Conservation (phyloP, 2,329 filamentous ascomycete genomes). For the Colletotrichum sojae region DNA sequence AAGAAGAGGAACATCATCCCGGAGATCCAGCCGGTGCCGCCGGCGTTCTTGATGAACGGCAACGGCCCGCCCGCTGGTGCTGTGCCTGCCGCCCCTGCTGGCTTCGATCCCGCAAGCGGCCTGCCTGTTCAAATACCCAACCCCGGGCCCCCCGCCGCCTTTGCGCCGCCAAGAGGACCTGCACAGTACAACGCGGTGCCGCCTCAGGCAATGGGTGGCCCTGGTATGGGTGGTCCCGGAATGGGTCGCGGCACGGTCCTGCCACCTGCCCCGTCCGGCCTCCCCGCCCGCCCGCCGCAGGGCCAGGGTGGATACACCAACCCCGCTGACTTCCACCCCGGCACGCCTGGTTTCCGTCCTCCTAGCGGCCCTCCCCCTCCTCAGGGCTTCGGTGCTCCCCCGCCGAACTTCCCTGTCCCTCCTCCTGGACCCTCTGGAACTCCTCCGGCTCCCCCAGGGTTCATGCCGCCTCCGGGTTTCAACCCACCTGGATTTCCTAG, state of each 20-base stretch:
- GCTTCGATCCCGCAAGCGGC: constrained; percentile 53
- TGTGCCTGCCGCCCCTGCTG: constrained; percentile 44
- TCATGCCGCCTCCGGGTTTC: constrained; percentile 63
- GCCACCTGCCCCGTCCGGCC: constrained; percentile 64
- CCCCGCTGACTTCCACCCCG: constrained; percentile 64
- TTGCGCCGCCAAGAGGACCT: constrained; percentile 54
- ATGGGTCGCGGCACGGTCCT: constrained; percentile 51
- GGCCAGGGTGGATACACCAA: constrained; percentile 61
- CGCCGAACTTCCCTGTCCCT: constrained; percentile 57
- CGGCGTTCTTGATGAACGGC: constrained; percentile 74
- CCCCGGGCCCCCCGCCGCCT: constrained; percentile 52
- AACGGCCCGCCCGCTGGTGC: constrained; percentile 45
- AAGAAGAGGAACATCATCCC: constrained; percentile 95
- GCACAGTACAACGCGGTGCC: constrained; percentile 50
- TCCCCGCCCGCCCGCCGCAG: constrained; percentile 65
- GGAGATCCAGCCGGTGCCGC: constrained; percentile 81
- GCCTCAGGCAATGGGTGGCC: constrained; percentile 31
- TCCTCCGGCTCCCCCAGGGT: constrained; percentile 56
- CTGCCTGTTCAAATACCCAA: constrained; percentile 43
- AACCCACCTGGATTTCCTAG: constrained; percentile 47
- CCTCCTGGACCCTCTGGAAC: constrained; percentile 53
- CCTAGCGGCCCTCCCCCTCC: constrained; percentile 54
- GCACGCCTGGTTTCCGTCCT: constrained; percentile 48
- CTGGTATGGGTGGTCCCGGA: constrained; percentile 37
- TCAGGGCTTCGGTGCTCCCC: constrained; percentile 55